Conservation (phyloP, 257 asterid species). For the Avicennia marina region DNA sequence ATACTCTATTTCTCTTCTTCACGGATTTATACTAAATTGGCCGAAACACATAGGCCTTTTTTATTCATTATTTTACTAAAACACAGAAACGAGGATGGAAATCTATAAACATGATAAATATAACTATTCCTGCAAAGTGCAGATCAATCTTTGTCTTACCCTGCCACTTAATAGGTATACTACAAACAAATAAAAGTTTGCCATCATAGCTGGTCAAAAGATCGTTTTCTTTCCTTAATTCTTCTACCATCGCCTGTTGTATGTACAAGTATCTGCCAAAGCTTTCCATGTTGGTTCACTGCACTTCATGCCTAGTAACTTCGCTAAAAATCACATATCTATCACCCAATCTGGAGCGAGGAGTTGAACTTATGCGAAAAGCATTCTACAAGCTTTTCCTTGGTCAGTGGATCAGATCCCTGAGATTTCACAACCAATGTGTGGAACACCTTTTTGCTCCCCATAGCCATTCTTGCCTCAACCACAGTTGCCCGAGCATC, state of each 20-base stretch:
- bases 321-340: slow-evolving; percentile 1
- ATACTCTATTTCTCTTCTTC: no score
- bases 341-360: slow-evolving; percentile 37
- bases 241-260: slow-evolving; percentile 39
- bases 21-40: no score
- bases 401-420: slow-evolving; percentile 54
- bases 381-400: slow-evolving; percentile 66
- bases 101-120: slow-evolving; percentile 7
- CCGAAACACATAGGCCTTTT: no score
- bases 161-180: slow-evolving; percentile 29
- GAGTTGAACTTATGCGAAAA: no score
- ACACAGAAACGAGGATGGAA: background rate
- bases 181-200: slow-evolving; percentile 29
- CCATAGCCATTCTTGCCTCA: slow-evolving; percentile 56
- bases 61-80: no score
- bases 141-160: no score
- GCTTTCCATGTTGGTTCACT: slow-evolving; percentile 19
- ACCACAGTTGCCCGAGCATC: slow-evolving; percentile 45
- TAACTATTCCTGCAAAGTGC: slow-evolving; percentile 21
- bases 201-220: slow-evolving; percentile 29
- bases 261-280: slow-evolving; percentile 33
- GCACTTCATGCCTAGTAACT: slow-evolving; percentile 19
- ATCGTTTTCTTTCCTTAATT: slow-evolving; percentile 13
- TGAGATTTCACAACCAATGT: slow-evolving; percentile 68
- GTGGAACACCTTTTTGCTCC: slow-evolving; percentile 54